Evolutionary conservation across 2,329 filamentous ascomycete genomes (phyloP), one percentile per base, ranked within the genome.

Genomic region (Phialophora chinensis): DNA sequence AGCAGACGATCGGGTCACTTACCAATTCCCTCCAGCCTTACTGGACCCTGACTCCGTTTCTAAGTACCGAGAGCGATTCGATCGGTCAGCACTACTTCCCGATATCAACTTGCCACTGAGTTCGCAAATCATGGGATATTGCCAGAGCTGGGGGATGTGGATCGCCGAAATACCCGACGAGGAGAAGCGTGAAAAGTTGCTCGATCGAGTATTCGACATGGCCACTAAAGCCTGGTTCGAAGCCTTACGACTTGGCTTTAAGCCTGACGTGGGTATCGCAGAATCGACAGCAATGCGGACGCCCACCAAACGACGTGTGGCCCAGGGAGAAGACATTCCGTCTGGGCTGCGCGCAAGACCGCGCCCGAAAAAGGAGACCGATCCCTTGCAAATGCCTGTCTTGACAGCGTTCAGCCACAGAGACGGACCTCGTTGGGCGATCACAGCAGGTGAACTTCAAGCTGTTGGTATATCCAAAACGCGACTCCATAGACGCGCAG

Each of bases 371-470:
- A 58, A 52, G 42, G 63, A 66, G 20, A 50, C 47, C 4, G 35
- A 38, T 20, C 68, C 68, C 17, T 54, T 60, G n/a, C 62, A 42
- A 55, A 35, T 50, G 38, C 65, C 62, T 10, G 20, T 69, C 44
- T 64, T 69, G 42, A 38, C 62, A 1, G 35, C 35, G 29, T 44
- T 44, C 17, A 64, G 44, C 42, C 63, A 67, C 60, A 67, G 44
- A 38, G 23, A 65, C 20, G 35, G 42, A 27, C 57, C 58, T 25
- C 14, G 38, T 25, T 63, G 65, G 60, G 61, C 66, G 25, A 52
- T 73, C 47, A 72, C 70, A 11, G 67, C 52, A 27, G 71, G 67
- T 7, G 70, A 73, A 56, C 66, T 73, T 7, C 47, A 68, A 47
- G 68, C 67, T 58, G 66, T 62, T 17, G 57, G 63, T 4, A 33